These are phyloP conservation scores for Cladochytrium replicatum DNA, from an alignment of 192 early-diverging fungal genomes.

Conservation along the genomic window DNA sequence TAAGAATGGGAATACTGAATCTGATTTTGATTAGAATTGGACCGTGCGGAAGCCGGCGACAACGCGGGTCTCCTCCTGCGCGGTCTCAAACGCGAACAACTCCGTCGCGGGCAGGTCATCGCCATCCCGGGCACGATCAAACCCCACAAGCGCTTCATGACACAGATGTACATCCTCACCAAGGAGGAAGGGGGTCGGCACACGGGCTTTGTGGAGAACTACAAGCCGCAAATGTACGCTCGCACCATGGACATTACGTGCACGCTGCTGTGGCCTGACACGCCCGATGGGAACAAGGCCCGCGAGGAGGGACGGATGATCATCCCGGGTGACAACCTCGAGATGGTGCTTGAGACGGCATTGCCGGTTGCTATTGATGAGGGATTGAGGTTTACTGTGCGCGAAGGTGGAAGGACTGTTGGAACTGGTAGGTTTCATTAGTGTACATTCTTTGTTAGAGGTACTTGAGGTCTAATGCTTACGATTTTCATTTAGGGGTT, in stretches of 20 bases:
- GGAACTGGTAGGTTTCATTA: no score
- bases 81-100: conserved; percentile 93
- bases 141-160: conserved; percentile 88
- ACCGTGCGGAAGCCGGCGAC: conserved; percentile 93
- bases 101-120: conserved; percentile 91
- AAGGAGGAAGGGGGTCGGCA: conserved; percentile 98
- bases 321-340: conserved; percentile 95
- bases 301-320: conserved; percentile 88
- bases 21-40: conserved; percentile 56
- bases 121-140: conserved; percentile 86
- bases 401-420: conserved; percentile 95
- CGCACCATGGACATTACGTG: conserved; percentile 97
- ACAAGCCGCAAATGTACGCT: conserved; percentile 91
- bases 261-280: conserved; percentile 52
- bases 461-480: neutral
- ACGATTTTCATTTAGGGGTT: conserved; percentile 33
- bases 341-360: conserved; percentile 75
- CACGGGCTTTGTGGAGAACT: conserved; percentile 95
- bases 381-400: conserved; percentile 93
- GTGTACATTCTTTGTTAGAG: no score
- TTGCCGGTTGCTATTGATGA: conserved; percentile 81
- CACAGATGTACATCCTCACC: conserved; percentile 88
- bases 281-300: conserved; percentile 60
- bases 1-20: no score
- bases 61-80: conserved; percentile 96